These are phyloP conservation scores for Ascochyta lentis DNA, from an alignment of 2,329 filamentous ascomycete species.

Conservation along the genomic window DNA sequence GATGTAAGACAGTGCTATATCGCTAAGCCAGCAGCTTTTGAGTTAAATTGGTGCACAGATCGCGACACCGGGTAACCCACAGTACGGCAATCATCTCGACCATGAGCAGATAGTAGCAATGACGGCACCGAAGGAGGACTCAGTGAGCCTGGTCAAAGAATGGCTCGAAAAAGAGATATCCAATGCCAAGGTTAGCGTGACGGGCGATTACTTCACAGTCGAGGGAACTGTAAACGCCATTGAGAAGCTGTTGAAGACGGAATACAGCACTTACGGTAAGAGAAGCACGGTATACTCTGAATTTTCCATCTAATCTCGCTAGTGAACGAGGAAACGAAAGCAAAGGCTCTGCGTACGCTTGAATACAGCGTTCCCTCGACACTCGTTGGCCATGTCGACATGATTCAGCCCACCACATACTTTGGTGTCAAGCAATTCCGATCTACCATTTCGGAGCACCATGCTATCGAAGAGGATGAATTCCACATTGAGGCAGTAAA, in stretches of 20 bases:
- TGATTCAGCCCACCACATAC: conserved; percentile 61
- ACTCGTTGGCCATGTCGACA: conserved; percentile 49
- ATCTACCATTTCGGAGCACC: conserved; percentile 27
- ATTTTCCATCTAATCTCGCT: not conserved
- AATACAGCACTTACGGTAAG: conserved; percentile 52
- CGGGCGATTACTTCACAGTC: conserved; percentile 61
- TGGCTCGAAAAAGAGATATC: conserved; percentile 60
- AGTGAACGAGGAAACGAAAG: conserved; percentile 11
- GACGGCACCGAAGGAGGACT: conserved; percentile 58
- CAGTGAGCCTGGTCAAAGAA: conserved; percentile 57
- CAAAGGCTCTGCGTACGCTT: conserved; percentile 20
- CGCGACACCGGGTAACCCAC: conserved; percentile 58
- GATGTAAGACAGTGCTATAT: conserved; percentile 14
- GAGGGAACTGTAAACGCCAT: conserved; percentile 55
- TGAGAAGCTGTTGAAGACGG: conserved; percentile 57
- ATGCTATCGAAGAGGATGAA: conserved; percentile 15
- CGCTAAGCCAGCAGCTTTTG: not conserved
- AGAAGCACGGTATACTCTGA: not conserved
- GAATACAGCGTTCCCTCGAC: conserved; percentile 37
- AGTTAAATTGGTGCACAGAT: conserved; percentile 33
- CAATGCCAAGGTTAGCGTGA: conserved; percentile 54
- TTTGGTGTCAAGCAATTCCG: conserved; percentile 24
- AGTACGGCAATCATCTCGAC: conserved; percentile 61
- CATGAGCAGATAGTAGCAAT: conserved; percentile 57
- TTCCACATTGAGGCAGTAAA: conserved; percentile 15